Evolutionary conservation across 2,329 filamentous ascomycete species (phyloP), one percentile per base, ranked within the genome.

Genomic region (Fusarium xyrophilum): DNA sequence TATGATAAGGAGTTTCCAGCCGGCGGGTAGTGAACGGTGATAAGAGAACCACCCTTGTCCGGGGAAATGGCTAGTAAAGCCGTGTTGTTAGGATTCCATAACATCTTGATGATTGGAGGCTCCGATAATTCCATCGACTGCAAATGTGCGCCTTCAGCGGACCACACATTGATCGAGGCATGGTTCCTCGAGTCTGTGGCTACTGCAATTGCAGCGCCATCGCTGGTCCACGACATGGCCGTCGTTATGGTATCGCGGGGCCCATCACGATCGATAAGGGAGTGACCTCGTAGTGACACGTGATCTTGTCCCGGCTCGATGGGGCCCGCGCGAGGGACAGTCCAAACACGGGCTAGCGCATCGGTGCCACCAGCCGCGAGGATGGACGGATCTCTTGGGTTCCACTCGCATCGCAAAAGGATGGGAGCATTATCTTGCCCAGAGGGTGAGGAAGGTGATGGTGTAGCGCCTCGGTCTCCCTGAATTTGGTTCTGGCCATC

Each of bases 311-410:
- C 76, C 43, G 76, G 73, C 53, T 80, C 79, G 64, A 81, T 74
- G 71, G 81, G 80, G 73, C 82, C 79, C 76, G 81, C 82, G 83
- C 84, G 85, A 77, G 85, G 84, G 72, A 90, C 78, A 67, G 85
- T 89, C 88, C 88, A 90, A 80, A 90, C 83, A 69, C 88, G 87
- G 82, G 88, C 88, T 86, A 90, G 86, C 80, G 88, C 86, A 82
- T 90, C 88, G 77, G 87, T 89, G 74, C 88, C 88, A 81, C 86
- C 87, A 83, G 87, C 87, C 79, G 87, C 88, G 83, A 90, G 83
- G 79, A 88, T 81, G 63, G 84, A 86, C 77, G 88, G 85, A 82
- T 90, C 84, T 79, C 78, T 83, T 72, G 88, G 88, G 82, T 86
- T 89, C 86, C 87, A 90, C 83, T 89, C 86, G 84, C 88, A 89